Evolutionary conservation across 192 early-diverging fungal species (phyloP).

Genomic region (Kickxella alabastrina): DNA sequence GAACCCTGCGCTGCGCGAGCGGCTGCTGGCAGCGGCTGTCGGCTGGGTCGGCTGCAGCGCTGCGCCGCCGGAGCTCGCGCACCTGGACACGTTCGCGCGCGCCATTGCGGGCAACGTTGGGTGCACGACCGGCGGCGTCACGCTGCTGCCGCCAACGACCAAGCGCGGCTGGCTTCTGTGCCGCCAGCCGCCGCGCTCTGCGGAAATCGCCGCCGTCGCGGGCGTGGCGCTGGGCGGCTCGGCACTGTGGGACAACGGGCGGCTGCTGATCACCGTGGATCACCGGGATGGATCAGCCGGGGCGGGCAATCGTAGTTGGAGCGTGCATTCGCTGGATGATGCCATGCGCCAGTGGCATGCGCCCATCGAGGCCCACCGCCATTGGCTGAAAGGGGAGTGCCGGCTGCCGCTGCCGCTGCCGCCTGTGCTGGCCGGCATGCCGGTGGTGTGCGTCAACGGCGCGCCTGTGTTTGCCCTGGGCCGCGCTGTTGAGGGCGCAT

Average conservation of each 20-base stretch:
- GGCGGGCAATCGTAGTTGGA: conserved; percentile 15
- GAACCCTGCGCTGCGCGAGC: conserved; percentile 38
- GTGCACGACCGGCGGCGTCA: conserved; percentile 25
- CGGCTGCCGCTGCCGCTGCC: conserved; percentile 3
- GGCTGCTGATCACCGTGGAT: too few relatives aligned
- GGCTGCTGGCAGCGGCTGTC: conserved; percentile 21
- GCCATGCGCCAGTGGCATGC: conserved; percentile 10
- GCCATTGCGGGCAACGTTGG: conserved; percentile 4
- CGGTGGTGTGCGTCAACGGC: conserved; percentile 16
- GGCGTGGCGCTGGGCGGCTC: conserved; percentile 4
- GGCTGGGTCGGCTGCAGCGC: conserved; percentile 28
- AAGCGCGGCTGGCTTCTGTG: conserved; percentile 34
- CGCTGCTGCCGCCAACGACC: conserved; percentile 17
- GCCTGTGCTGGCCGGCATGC: conserved; percentile 20
- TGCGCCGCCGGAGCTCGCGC: conserved; percentile 37
- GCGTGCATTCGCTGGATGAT: conserved; percentile 15
- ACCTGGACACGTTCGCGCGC: conserved; percentile 15
- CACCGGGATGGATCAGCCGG: background rate
- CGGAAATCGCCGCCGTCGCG: conserved; percentile 8
- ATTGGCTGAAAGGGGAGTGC: background rate
- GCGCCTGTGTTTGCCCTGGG: conserved; percentile 25
- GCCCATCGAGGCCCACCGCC: conserved; percentile 16
- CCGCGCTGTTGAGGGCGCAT: background rate
- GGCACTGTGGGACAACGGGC: conserved; percentile 34
- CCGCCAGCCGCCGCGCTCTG: conserved; percentile 28